phyloP scores from a whole-genome alignment of 1,284 basidiomycete genomes.

The Trichosporon sp. region DNA sequence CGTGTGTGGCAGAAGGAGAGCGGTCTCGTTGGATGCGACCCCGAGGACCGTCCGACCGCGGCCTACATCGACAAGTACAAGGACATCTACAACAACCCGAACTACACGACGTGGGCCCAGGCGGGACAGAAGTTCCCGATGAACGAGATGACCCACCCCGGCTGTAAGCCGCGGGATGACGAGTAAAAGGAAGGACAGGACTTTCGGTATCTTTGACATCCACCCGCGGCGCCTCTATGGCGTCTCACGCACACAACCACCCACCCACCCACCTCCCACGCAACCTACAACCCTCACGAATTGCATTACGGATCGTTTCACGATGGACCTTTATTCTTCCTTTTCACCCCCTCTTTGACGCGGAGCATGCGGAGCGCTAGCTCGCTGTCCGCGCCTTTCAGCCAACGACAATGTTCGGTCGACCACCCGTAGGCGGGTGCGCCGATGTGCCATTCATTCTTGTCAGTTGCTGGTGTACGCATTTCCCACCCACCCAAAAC shows the following conservation, averaged over 20 bases:
- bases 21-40: slow-evolving; percentile 49
- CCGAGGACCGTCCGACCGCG: slow-evolving; percentile 45
- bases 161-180: neutral
- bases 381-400: neutral
- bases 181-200: neutral
- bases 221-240: neutral
- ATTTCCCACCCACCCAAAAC: neutral
- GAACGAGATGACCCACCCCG: neutral
- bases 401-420: neutral
- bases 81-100: slow-evolving; percentile 45
- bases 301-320: slow-evolving; percentile 3
- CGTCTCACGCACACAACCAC: neutral
- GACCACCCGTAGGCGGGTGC: neutral
- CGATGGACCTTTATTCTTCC: slow-evolving; percentile 2
- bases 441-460: neutral
- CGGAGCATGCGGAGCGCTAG: neutral
- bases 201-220: neutral
- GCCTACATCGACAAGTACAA: slow-evolving; percentile 42
- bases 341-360: neutral
- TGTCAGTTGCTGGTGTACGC: neutral
- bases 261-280: neutral
- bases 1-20: slow-evolving; percentile 50
- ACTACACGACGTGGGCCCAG: slow-evolving; percentile 45
- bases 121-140: slow-evolving; percentile 7
- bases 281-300: slow-evolving; percentile 1